A percentile compares a stretch with the other conserved stretches of the same genome.
Evolutionary conservation across 345 rosid genomes (phyloP).

Genomic region (Camelina laxa): DNA sequence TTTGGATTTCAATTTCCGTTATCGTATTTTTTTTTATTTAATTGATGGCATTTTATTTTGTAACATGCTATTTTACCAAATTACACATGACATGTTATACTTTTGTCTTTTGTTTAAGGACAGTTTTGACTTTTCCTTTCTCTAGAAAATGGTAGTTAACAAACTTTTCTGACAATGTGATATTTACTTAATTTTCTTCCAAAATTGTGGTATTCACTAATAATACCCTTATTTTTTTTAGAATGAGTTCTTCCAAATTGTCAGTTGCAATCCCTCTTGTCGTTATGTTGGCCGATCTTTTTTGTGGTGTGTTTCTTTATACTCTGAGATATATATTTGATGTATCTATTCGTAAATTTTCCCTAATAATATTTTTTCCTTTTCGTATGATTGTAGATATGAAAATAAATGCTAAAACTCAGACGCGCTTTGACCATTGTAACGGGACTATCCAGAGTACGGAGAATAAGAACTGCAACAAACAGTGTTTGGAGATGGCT

Average conservation of each 20-base stretch:
- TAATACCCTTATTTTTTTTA: no score
- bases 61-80: no score
- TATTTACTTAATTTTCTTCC: no score
- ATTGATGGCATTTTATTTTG: no score
- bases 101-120: no score
- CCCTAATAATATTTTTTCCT: neutral
- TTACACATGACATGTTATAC: no score
- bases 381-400: neutral
- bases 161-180: no score
- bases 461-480: conserved; percentile 7
- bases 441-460: neutral
- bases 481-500: conserved; percentile 16
- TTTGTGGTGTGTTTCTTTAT: conserved; percentile 13
- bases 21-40: no score
- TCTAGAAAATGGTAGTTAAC: no score
- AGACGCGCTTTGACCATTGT: conserved; percentile 9
- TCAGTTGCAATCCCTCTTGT: neutral
- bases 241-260: conserved; percentile 19
- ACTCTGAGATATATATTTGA: neutral
- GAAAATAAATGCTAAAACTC: neutral
- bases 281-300: neutral
- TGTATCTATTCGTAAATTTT: neutral
- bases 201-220: no score
- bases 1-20: no score
- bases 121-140: no score